A percentile compares a stretch with the other conserved stretches of the same genome.
Evolutionary conservation across 2,329 filamentous ascomycete species (phyloP).

Genomic region (Aureobasidium sp.): DNA sequence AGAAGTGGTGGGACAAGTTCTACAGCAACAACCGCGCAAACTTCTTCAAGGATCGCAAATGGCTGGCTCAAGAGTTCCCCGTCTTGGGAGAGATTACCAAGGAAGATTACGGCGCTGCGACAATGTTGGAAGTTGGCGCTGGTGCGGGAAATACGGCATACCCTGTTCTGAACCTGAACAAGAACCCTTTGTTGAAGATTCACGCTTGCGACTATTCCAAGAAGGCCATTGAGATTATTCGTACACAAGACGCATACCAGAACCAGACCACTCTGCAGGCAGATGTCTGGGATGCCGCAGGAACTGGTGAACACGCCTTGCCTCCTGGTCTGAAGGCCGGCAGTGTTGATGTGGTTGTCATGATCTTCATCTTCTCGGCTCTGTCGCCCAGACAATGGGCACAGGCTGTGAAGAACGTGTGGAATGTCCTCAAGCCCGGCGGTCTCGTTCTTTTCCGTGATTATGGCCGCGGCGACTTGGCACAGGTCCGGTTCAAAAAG

Average conservation of each 20-base stretch:
- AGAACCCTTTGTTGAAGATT: slow-evolving; percentile 72
- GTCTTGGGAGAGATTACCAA: slow-evolving; percentile 69
- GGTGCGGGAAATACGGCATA: slow-evolving; percentile 96
- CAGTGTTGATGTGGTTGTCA: slow-evolving; percentile 83
- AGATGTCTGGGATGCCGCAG: slow-evolving; percentile 89
- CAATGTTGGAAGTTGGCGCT: slow-evolving; percentile 84
- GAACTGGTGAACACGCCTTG: slow-evolving; percentile 44
- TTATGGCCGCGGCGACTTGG: slow-evolving; percentile 90
- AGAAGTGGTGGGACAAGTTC: slow-evolving; percentile 97
- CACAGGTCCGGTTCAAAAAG: slow-evolving; percentile 96
- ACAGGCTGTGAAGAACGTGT: slow-evolving; percentile 72
- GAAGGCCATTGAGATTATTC: slow-evolving; percentile 89
- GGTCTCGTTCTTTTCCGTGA: slow-evolving; percentile 94
- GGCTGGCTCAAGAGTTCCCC: slow-evolving; percentile 93
- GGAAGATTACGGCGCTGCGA: slow-evolving; percentile 60
- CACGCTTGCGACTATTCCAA: slow-evolving; percentile 97
- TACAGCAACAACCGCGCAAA: slow-evolving; percentile 97
- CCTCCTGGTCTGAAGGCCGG: slow-evolving; percentile 70
- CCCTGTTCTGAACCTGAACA: slow-evolving; percentile 76
- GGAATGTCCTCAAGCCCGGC: slow-evolving; percentile 78
- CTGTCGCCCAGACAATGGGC: slow-evolving; percentile 79
- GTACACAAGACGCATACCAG: slow-evolving; percentile 69
- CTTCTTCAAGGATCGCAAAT: slow-evolving; percentile 98
- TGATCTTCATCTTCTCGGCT: slow-evolving; percentile 97
- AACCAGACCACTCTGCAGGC: slow-evolving; percentile 60